Base-by-base conservation (phyloP, 441 rosid genomes). In the Pelargonium citronellum region DNA sequence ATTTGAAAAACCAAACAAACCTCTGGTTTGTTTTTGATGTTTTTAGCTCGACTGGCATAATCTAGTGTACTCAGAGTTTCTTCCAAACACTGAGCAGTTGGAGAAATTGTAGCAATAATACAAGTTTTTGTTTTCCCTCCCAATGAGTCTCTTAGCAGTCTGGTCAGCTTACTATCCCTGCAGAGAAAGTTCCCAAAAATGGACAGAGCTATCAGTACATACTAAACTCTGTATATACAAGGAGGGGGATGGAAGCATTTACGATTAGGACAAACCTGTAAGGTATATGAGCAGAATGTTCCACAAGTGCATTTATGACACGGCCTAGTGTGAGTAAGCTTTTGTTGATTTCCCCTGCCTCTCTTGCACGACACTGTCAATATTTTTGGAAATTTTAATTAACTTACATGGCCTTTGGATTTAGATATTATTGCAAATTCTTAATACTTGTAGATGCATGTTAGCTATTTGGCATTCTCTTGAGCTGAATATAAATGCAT, bases 51-150 rank as follows among this genome's bases (percentile, higher is more conserved):
- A 73, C 90, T 77, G 5, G 99, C 96, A 69, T 94, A 94, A 73
- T 91, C 99, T n/a, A 94, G 81, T 2, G 99, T 94, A 82, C 99
- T 91, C 71, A 94, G 73, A 17, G 99, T 94, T 85, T 91, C 97
- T 77, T 91, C 99, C 60, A 90, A 63, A 46, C 88, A 89, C 77
- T 85, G 83, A 69, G 88, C 91, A 74, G 98, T 87, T 47, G 97
- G 94, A 72, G 95, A 94, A 73, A 94, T 83, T 68, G 98, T 94
- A 11, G 98, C 98, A 73, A 91, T 90, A 73, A 94, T 89, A 79
- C 99, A 91, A 51, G 99, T 94, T 76, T 94, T 94, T 67, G 99
- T 94, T 78, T 87, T 94, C 74, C 99, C 97, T 75, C 99, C 99
- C 57, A 94, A 72, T 17, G 96, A 91, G 71, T 94, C 99, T 64